Evolutionary conservation across 768 basidiomycete species (phyloP), one percentile per base, ranked within the genome.

Genomic region (Chiua virens): DNA sequence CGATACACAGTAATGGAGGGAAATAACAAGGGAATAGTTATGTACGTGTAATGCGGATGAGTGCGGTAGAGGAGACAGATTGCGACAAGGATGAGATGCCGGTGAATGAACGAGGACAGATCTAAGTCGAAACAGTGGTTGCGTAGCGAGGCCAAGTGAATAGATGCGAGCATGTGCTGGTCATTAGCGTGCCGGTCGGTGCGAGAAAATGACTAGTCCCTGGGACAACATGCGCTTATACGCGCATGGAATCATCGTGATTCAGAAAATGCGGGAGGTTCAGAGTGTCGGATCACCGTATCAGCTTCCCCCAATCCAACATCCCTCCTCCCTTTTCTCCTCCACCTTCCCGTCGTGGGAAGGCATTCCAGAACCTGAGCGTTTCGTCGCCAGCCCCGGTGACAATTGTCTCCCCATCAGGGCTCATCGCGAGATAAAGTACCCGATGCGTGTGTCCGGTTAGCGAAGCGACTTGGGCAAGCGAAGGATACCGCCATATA

Each of bases 361-460:
- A 98, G 0, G 93, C 94, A 67, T 93, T 96, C 96, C 96, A 98
- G 71, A 98, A 98, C 55, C 94, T 72, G 47, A 99, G 72, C 4
- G 96, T 99, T 73, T 98, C 96, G 68, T 99, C 96, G 0, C 96
- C 96, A 0, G 96, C 96, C 15, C 96, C 96, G 0, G 95, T 98
- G 23, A 98, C 97, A 55, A 98, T 98, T 1, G 95, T 98, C 73
- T 96, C 92, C 17, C 95, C 94, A 59, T 97, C 95, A 0, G 95
- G 95, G 62, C 87, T 90, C 91, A 95, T 94, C 4, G 95, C 95
- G n/a, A 98, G 85, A 67, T 96, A 96, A 28, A 98, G 75, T 17
- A 99, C 96, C 42, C 96, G 89, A 66, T 89, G 91, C 0, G 93
- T 92, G 66, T 99, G 96, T 8, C 96, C 96, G 0, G 92, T 90